A percentile compares a stretch with the other conserved stretches of the same genome.
These are phyloP conservation scores for Elsinoe ampelina DNA, from an alignment of 2,329 filamentous ascomycete genomes.

Conservation along the genomic window DNA sequence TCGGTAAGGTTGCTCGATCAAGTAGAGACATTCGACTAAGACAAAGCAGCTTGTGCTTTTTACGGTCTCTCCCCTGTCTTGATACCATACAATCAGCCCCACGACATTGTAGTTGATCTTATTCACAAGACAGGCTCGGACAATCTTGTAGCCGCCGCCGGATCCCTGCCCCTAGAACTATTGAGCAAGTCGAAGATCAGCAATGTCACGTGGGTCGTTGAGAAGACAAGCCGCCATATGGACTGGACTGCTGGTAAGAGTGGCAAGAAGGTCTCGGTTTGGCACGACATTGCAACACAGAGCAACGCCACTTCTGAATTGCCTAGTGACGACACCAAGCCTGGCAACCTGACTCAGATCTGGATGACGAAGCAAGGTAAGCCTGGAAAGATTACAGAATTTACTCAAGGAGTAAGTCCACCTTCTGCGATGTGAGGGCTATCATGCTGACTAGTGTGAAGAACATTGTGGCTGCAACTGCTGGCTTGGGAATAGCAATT, in stretches of 20 bases:
- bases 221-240: slow-evolving; percentile 81
- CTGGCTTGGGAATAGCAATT: slow-evolving; percentile 65
- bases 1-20: slow-evolving; percentile 41
- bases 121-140: slow-evolving; percentile 67
- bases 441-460: slow-evolving; percentile 20
- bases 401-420: slow-evolving; percentile 54
- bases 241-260: slow-evolving; percentile 88
- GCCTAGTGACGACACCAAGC: slow-evolving; percentile 47
- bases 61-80: slow-evolving; percentile 78
- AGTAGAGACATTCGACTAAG: background rate
- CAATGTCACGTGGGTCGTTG: slow-evolving; percentile 84
- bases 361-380: slow-evolving; percentile 48
- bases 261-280: slow-evolving; percentile 74
- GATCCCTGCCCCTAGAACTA: slow-evolving; percentile 70
- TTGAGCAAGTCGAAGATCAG: slow-evolving; percentile 60
- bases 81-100: slow-evolving; percentile 69
- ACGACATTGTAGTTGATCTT: slow-evolving; percentile 60
- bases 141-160: slow-evolving; percentile 72
- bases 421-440: slow-evolving; percentile 1
- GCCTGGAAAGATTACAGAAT: slow-evolving; percentile 61
- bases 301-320: slow-evolving; percentile 51
- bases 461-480: slow-evolving; percentile 83
- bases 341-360: slow-evolving; percentile 51
- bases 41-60: slow-evolving; percentile 63
- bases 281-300: slow-evolving; percentile 76